phyloP scores from a whole-genome alignment of 139 green algal genomes.

The Chlamydomonas incerta region DNA sequence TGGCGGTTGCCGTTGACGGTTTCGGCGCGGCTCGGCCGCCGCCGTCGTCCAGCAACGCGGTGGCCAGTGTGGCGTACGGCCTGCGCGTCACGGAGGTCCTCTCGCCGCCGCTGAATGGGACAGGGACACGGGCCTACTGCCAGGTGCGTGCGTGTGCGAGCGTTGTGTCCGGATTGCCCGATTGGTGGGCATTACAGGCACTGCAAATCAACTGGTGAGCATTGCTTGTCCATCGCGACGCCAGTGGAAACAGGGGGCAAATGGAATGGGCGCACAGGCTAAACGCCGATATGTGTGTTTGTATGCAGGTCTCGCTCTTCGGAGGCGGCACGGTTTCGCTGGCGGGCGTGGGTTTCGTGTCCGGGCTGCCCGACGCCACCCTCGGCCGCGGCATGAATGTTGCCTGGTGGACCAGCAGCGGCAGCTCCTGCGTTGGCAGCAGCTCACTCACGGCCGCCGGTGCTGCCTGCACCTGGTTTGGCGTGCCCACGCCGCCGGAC shows the following conservation, averaged over 20 bases:
- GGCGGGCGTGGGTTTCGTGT: neutral
- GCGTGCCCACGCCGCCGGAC: neutral
- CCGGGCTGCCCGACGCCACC: neutral
- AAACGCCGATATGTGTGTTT: no score
- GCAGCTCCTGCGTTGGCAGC: no score
- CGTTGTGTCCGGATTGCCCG: no score
- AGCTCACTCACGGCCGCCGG: no score
- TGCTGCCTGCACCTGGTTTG: neutral
- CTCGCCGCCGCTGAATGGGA: neutral
- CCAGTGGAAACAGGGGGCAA: no score
- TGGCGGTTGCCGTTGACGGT: neutral
- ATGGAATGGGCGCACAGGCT: no score
- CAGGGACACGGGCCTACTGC: neutral
- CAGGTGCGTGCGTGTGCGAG: no score
- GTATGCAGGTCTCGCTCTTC: constrained; percentile 27
- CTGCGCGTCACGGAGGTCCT: neutral
- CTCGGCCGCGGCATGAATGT: neutral
- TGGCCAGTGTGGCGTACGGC: neutral
- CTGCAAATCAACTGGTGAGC: no score
- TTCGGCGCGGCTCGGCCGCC: neutral
- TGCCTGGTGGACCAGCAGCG: neutral
- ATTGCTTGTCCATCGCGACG: no score
- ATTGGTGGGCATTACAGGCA: no score
- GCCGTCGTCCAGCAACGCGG: neutral
- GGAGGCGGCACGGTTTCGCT: neutral